A percentile compares a stretch with the other conserved stretches of the same genome.
These are phyloP conservation scores for Saturnispora saitoi DNA, from an alignment of 805 yeast genomes.

Conservation along the genomic window DNA sequence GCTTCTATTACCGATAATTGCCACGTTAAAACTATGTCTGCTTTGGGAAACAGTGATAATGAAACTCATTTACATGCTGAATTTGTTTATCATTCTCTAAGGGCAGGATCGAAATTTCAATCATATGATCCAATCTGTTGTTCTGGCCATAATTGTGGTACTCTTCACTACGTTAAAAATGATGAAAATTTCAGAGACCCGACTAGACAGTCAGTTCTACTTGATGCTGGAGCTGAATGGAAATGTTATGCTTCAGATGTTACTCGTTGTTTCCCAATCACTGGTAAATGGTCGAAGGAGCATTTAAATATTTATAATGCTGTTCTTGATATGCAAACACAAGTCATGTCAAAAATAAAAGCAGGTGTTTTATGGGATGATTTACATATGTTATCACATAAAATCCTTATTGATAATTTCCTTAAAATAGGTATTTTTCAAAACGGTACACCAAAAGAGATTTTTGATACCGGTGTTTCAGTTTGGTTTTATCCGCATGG, in stretches of 20 bases:
- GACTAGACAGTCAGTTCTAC: constrained; percentile 58
- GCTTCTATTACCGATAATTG: constrained; percentile 79
- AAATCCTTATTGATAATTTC: constrained; percentile 62
- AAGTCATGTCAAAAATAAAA: constrained; percentile 59
- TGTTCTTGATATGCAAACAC: constrained; percentile 75
- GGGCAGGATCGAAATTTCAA: constrained; percentile 86
- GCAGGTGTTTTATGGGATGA: constrained; percentile 87
- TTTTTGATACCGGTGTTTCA: constrained; percentile 60
- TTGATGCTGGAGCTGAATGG: constrained; percentile 99
- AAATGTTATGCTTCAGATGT: constrained; percentile 86
- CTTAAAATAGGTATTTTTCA: constrained; percentile 69
- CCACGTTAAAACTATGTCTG: constrained; percentile 88
- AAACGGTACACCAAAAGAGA: constrained; percentile 46
- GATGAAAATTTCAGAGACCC: constrained; percentile 38
- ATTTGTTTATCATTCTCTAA: constrained; percentile 82
- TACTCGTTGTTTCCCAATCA: constrained; percentile 89
- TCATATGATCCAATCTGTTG: constrained; percentile 96
- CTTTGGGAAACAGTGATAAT: constrained; percentile 74
- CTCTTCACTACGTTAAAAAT: constrained; percentile 82
- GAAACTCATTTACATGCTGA: constrained; percentile 96
- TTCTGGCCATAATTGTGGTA: constrained; percentile 84
- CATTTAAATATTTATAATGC: constrained; percentile 73
- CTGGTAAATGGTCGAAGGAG: constrained; percentile 84
- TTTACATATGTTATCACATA: constrained; percentile 73
- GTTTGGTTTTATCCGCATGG: constrained; percentile 92